Base-by-base conservation (phyloP, 768 basidiomycete genomes). In the Mycena leptocephala region DNA sequence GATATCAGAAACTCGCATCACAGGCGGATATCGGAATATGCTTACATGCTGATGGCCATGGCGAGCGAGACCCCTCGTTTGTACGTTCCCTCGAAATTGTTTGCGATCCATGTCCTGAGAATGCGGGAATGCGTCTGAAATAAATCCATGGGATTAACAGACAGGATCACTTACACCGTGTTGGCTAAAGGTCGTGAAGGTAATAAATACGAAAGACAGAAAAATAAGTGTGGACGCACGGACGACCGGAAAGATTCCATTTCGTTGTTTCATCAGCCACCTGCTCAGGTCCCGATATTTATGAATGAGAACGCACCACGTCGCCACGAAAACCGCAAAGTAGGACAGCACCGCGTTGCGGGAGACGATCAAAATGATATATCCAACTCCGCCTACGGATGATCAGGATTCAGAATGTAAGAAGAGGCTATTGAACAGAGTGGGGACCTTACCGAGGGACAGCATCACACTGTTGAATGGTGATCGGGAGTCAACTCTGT, bases 71-170 rank as follows among this genome's bases (percentile, higher is more conserved):
- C 91, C 63, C 91, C 90, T 9, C 94, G 91, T 82, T 95, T 95
- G 81, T 94, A 95, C 3, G 92, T 88, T 0, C 95, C 94, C 80
- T 95, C 94, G 48, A 92, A 88, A 73, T 94, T 95, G 67, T 92
- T 89, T 20, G 92, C 92, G 22, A 94, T 90, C 94, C 94, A 95
- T 37, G 94, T 92, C 6, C 92, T 91, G 22, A 37, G 8, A 35
- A n/a, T n/a, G n/a, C n/a, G n/a, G n/a, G n/a, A n/a, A n/a, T n/a
- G n/a, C n/a, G n/a, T n/a, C n/a, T n/a, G n/a, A n/a, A n/a, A n/a
- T n/a, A n/a, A n/a, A n/a, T n/a, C n/a, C n/a, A n/a, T n/a, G n/a
- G n/a, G n/a, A n/a, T n/a, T n/a, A n/a, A n/a, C n/a, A n/a, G n/a
- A n/a, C n/a, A n/a, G n/a, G n/a, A n/a, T n/a, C n/a, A n/a, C n/a